phyloP scores from a whole-genome alignment of 2,329 filamentous ascomycete genomes.

The Blastomyces gilchristii region DNA sequence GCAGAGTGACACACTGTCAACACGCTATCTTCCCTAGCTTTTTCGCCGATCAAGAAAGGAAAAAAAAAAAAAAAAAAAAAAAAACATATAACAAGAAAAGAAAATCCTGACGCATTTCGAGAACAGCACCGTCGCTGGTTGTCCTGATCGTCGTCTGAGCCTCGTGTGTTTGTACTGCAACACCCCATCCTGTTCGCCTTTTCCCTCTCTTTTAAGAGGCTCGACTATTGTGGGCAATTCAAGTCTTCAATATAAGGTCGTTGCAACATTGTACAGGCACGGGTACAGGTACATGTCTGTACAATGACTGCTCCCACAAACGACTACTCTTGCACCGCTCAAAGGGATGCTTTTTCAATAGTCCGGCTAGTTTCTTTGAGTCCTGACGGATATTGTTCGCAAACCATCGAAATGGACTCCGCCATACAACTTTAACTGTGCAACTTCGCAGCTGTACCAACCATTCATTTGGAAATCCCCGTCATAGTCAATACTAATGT shows the following conservation, averaged over 20 bases:
- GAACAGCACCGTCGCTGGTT: neutral
- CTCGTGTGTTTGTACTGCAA: neutral
- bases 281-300: neutral
- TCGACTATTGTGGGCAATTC: neutral
- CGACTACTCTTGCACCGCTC: neutral
- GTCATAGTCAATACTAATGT: constrained; percentile 1
- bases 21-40: neutral
- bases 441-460: neutral
- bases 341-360: neutral
- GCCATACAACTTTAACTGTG: neutral
- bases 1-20: constrained; percentile 1
- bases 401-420: neutral
- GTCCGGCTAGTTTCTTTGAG: neutral
- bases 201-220: too few species aligned
- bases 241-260: neutral
- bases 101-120: neutral
- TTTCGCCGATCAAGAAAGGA: neutral
- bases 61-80: neutral
- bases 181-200: neutral
- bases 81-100: neutral
- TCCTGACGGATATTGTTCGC: neutral
- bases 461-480: neutral
- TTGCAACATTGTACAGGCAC: constrained; percentile 3
- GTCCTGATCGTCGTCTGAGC: neutral
- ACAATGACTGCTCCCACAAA: neutral